A percentile compares a stretch with the other conserved stretches of the same genome.
Evolutionary conservation across 768 basidiomycete genomes (phyloP).

Genomic region (Flagelloscypha sp.): DNA sequence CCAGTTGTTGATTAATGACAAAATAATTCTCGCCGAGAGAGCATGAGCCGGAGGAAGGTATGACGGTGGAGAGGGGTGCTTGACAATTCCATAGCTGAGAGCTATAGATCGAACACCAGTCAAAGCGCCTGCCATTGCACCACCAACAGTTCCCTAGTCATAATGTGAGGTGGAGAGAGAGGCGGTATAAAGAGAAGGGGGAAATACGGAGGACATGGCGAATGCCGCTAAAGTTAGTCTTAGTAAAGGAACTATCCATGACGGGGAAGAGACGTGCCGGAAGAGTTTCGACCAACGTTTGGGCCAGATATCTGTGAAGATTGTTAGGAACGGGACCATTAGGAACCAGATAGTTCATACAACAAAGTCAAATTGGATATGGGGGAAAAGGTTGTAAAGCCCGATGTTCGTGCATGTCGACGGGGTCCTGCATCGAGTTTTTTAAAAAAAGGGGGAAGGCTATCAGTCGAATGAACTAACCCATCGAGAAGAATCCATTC

Average conservation of each 20-base stretch:
- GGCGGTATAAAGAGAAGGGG: constrained; percentile 5
- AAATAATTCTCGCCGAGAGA: constrained; percentile 58
- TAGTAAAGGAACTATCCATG: background rate
- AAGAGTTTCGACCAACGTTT: constrained; percentile 79
- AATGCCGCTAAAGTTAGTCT: no score
- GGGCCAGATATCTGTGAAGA: constrained; percentile 67
- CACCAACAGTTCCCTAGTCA: constrained; percentile 90
- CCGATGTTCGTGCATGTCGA: constrained; percentile 90
- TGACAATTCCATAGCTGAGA: constrained; percentile 77
- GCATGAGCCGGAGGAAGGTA: constrained; percentile 66
- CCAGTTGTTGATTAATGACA: constrained; percentile 79
- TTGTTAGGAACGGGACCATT: background rate
- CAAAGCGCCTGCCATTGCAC: constrained; percentile 74
- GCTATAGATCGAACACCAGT: constrained; percentile 73
- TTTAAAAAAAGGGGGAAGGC: constrained; percentile 5
- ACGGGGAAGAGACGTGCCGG: constrained; percentile 47
- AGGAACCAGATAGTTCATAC: constrained; percentile 32
- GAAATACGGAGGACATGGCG: no score
- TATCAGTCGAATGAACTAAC: constrained; percentile 32
- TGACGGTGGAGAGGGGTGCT: constrained; percentile 52
- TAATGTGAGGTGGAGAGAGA: constrained; percentile 55
- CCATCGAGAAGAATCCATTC: constrained; percentile 92
- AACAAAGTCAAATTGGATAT: constrained; percentile 84
- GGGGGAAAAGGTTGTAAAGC: constrained; percentile 81
- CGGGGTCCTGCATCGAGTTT: constrained; percentile 51